Percentiles rank a stretch among this genome's conserved stretches.
Conservation (phyloP, 768 basidiomycete species). For the Tremella mesenterica region DNA sequence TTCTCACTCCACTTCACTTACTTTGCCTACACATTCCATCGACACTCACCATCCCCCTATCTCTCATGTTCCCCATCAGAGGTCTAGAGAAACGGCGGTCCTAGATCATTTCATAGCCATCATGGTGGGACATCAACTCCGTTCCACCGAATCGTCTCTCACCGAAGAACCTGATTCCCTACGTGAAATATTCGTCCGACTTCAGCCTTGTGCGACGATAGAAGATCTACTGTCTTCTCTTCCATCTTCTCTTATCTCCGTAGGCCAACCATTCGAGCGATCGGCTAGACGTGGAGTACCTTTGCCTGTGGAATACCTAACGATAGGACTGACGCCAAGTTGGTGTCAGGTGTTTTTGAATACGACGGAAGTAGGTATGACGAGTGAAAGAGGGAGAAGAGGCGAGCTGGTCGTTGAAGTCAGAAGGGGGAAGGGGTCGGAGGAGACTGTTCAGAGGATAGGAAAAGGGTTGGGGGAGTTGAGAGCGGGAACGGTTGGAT, state of each 20-base stretch:
- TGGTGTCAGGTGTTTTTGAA: conserved; percentile 24
- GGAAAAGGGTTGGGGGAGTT: conserved; percentile 30
- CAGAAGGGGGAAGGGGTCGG: conserved; percentile 11
- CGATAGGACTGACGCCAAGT: conserved; percentile 26
- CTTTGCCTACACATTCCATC: neutral
- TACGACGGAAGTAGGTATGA: conserved; percentile 1
- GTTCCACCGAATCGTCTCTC: conserved; percentile 25
- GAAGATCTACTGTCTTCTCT: conserved; percentile 31
- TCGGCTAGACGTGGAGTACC: conserved; percentile 12
- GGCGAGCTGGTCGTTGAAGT: conserved; percentile 28
- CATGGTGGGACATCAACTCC: conserved; percentile 23
- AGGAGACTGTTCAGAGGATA: conserved; percentile 19
- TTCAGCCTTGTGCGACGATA: conserved; percentile 31
- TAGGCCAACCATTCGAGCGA: neutral
- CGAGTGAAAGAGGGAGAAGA: neutral
- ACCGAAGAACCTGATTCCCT: conserved; percentile 18
- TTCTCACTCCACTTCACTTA: neutral
- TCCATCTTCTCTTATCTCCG: conserved; percentile 11
- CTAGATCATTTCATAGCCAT: conserved; percentile 37
- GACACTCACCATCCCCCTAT: conserved; percentile 8
- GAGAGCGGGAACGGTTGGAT: conserved; percentile 14
- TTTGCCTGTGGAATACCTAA: conserved; percentile 19
- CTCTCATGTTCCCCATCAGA: neutral
- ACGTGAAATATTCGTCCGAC: conserved; percentile 18
- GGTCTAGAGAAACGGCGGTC: conserved; percentile 26